phyloP scores from a whole-genome alignment of 2,329 filamentous ascomycete genomes.

The Hortaea werneckii region DNA sequence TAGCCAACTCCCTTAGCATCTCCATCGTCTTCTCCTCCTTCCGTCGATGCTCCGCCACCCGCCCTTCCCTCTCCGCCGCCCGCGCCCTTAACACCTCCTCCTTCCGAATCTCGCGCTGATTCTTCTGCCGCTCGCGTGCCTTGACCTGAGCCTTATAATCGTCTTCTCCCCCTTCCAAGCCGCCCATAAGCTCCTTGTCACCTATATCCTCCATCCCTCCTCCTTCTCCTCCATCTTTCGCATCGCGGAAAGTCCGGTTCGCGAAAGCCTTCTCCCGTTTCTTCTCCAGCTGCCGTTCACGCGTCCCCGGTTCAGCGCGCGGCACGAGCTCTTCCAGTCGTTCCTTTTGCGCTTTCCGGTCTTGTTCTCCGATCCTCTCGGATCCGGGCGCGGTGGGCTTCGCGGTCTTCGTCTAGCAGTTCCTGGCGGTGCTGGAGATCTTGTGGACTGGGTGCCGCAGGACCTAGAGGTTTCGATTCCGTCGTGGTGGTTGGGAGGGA shows the following conservation, averaged over 20 bases:
- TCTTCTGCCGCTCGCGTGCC: constrained; percentile 62
- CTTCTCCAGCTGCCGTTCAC: constrained; percentile 81
- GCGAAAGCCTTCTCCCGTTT: constrained; percentile 60
- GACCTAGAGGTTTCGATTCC: constrained; percentile 35
- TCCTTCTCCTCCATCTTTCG: constrained; percentile 47
- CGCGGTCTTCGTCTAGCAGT: constrained; percentile 41
- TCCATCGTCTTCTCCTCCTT: constrained; percentile 80
- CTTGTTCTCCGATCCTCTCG: constrained; percentile 52
- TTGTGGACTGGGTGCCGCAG: constrained; percentile 56
- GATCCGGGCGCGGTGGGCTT: constrained; percentile 40
- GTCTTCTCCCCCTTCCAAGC: constrained; percentile 49
- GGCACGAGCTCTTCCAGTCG: constrained; percentile 71
- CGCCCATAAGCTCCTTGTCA: constrained; percentile 68
- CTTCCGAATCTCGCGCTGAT: constrained; percentile 68
- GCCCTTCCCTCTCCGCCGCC: constrained; percentile 70
- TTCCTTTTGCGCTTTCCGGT: constrained; percentile 58
- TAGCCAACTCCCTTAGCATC: constrained; percentile 69
- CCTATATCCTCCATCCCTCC: constrained; percentile 47
- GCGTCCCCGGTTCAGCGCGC: constrained; percentile 70
- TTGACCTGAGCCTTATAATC: constrained; percentile 56
- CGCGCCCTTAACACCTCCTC: constrained; percentile 71
- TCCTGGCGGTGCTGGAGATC: constrained; percentile 57
- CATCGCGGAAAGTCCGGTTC: constrained; percentile 61
- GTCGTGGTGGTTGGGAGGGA: constrained; percentile 32
- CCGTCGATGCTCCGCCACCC: constrained; percentile 55